Evolutionary conservation across 371 early-diverging fungal species (phyloP).

Genomic region (Fennellomyces sp.): DNA sequence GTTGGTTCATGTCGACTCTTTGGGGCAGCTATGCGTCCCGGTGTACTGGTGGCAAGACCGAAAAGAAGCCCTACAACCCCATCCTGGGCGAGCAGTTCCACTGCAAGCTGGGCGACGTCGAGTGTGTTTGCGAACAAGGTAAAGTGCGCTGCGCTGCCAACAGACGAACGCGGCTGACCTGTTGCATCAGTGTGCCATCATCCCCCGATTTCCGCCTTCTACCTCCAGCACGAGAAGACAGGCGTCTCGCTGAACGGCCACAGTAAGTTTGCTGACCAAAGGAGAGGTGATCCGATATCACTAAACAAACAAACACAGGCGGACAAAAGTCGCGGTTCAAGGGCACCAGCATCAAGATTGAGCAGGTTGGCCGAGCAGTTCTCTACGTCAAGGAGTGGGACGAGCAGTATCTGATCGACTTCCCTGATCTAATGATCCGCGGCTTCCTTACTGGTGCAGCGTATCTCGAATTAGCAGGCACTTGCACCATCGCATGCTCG

Average conservation of each 20-base stretch:
- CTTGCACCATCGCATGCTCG: constrained; percentile 52
- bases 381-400: constrained; percentile 42
- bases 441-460: constrained; percentile 60
- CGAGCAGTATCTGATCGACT: constrained; percentile 59
- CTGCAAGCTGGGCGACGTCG: constrained; percentile 39
- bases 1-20: constrained; percentile 78
- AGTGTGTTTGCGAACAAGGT: constrained; percentile 66
- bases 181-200: constrained; percentile 85
- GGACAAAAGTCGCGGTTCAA: constrained; percentile 67
- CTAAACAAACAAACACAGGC: constrained; percentile 17
- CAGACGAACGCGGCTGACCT: too few species aligned
- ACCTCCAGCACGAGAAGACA: constrained; percentile 67
- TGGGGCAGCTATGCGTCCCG: constrained; percentile 67
- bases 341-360: constrained; percentile 62
- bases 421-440: constrained; percentile 60
- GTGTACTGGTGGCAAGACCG: constrained; percentile 39
- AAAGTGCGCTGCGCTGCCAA: too few species aligned
- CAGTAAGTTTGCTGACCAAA: constrained; percentile 38
- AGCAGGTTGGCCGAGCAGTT: constrained; percentile 58
- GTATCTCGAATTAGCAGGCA: constrained; percentile 61
- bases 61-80: constrained; percentile 86
- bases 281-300: background rate
- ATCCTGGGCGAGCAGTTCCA: constrained; percentile 90
- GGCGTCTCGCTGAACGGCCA: constrained; percentile 70
- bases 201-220: constrained; percentile 87